Evolutionary conservation across 371 early-diverging fungal species (phyloP), one percentile per base, ranked within the genome.

Genomic region (Mycotypha africana): DNA sequence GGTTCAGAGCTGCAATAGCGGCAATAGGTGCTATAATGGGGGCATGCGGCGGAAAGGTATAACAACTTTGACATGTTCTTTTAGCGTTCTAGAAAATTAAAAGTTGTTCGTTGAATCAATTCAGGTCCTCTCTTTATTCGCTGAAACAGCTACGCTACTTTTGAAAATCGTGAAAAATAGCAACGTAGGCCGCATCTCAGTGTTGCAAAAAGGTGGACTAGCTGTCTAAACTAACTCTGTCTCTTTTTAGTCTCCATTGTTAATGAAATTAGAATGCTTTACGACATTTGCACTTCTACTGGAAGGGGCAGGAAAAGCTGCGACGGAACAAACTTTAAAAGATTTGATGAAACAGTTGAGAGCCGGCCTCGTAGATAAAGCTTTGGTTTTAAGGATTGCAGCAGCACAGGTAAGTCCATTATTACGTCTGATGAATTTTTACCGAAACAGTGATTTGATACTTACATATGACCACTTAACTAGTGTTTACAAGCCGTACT

Each of bases 231-330:
- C 30, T 28, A 12, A 8, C 30, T n/a, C n/a, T n/a, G 12, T 28
- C 12, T 28, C 12, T 8, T 28, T 28, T 28, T 12, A 78, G 77
- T 63, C 75, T 42, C 62, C 90, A 30, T 49, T 91, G 2, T 53
- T 79, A 1, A 50, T 93, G 40, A 62, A 89, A 23, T 63, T 81
- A 10, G 93, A 92, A 60, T 78, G 86, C 4, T 62, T 87, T 31
- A 65, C 78, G 24, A 79, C 92, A 12, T 67, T 94, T 22, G 70
- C 72, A 0, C 57, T 77, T 33, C 53, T 86, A 23, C 51, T 96
- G 10, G 76, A 72, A 35, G 93, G 92, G 6, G 89, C 89, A 3
- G 89, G 92, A 23, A 85, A 85, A 41, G 88, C 85, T 9, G 77
- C 84, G 11, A 71, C 69, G 0, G 95, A 95, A 14, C 53, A 68